Evolutionary conservation across 2,329 filamentous ascomycete genomes (phyloP).

Genomic region (Xylariaceae sp.): DNA sequence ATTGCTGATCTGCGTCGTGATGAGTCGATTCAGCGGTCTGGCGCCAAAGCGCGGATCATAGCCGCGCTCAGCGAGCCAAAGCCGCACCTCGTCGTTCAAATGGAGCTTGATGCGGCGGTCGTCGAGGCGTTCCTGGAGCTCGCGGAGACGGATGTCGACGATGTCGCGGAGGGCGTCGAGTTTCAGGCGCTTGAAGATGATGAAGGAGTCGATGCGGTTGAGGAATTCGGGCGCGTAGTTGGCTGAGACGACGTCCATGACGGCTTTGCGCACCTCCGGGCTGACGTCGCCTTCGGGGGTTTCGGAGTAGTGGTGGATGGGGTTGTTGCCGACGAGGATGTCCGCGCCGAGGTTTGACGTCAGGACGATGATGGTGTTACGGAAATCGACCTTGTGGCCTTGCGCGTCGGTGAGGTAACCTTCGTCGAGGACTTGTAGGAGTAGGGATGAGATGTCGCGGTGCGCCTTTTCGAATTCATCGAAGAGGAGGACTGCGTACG

Average conservation of each 20-base stretch:
- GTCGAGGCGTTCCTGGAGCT: slow-evolving; percentile 76
- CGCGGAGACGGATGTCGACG: slow-evolving; percentile 82
- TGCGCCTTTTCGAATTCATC: slow-evolving; percentile 99
- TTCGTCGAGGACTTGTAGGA: slow-evolving; percentile 92
- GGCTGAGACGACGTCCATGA: slow-evolving; percentile 79
- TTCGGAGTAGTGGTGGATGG: slow-evolving; percentile 58
- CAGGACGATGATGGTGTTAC: slow-evolving; percentile 92
- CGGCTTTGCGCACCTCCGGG: slow-evolving; percentile 65
- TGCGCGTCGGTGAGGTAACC: slow-evolving; percentile 93
- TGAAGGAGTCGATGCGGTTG: slow-evolving; percentile 95
- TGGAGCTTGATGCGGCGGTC: slow-evolving; percentile 76
- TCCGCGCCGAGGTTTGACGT: slow-evolving; percentile 93
- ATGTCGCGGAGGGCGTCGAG: slow-evolving; percentile 77
- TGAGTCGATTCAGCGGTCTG: slow-evolving; percentile 82
- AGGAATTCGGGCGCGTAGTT: slow-evolving; percentile 87
- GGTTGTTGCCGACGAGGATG: slow-evolving; percentile 74
- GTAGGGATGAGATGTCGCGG: slow-evolving; percentile 83
- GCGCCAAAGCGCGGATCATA: slow-evolving; percentile 92
- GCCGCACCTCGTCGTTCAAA: slow-evolving; percentile 65
- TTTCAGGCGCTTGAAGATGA: slow-evolving; percentile 86
- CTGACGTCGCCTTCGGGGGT: slow-evolving; percentile 64
- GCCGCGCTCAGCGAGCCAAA: slow-evolving; percentile 83
- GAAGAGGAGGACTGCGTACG: slow-evolving; percentile 89
- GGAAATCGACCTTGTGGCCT: slow-evolving; percentile 94
- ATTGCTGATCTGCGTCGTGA: slow-evolving; percentile 85